Evolutionary conservation across 2,329 filamentous ascomycete species (phyloP), one percentile per base, ranked within the genome.

Genomic region (Aspergillus sp.): DNA sequence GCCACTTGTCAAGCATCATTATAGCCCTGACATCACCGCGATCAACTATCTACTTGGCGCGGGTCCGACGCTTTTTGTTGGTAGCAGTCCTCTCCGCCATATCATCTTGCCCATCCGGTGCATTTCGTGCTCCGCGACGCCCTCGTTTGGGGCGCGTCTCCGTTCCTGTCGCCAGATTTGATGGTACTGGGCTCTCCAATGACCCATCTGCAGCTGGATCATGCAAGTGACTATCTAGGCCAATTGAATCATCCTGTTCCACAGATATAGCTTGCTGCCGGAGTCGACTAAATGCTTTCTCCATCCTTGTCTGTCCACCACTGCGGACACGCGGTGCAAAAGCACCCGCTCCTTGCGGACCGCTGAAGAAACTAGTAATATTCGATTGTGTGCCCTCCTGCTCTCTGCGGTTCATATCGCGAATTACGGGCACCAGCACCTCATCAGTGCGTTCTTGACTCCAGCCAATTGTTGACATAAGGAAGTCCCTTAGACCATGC

Each of bases 401-500:
- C 65, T 91, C 90, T 41, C 95, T 84, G 4, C 87, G 86, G 73
- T 98, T 98, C 91, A 99, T 96, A 71, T 99, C 95, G 59, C 89
- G 85, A 64, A 99, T 95, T 1, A 99, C 96, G 0, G 95, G 95
- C 1, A 99, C 91, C 1, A 99, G 85, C 2, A 99, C 91, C 76
- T 99, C 95, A 70, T 99, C 95, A 0, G 94, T 98, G 7, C 92
- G 84, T 75, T 98, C 94, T 74, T 90, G 89, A 57, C 84, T 88
- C 95, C 95, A 99, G 0, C 95, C 95, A 67, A 99, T 91, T 2
- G 94, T 97, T 1, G 86, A 81, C 90, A 96, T 97, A 39, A 99
- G 81, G 70, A 95, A 99, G 25, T 84, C 82, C 6, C 96, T 82
- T 63, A 99, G 79, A 0, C 91, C 91, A 62, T 95, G 91, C 0